Evolutionary conservation across 352 stramenopile species (phyloP).

Genomic region (Pythium dissimile): DNA sequence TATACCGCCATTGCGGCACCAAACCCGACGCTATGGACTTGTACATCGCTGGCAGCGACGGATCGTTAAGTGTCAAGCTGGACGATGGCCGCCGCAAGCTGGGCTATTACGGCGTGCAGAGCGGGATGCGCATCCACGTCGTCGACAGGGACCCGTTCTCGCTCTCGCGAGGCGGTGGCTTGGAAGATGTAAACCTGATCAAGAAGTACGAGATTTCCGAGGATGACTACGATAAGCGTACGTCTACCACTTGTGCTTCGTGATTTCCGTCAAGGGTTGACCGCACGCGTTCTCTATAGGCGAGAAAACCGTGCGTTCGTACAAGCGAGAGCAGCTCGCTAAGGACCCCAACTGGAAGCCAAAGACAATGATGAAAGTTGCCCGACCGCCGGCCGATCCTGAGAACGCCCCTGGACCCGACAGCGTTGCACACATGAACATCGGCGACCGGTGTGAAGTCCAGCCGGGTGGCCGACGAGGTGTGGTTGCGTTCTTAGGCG

Average conservation of each 20-base stretch:
- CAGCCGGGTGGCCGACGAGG: slow-evolving; percentile 93
- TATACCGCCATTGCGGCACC: slow-evolving; percentile 96
- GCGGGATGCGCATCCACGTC: slow-evolving; percentile 94
- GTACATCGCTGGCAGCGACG: slow-evolving; percentile 53
- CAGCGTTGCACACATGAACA: slow-evolving; percentile 76
- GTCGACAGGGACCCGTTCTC: slow-evolving; percentile 97
- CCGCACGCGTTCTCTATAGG: slow-evolving; percentile 26
- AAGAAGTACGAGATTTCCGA: slow-evolving; percentile 99
- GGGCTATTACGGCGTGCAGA: slow-evolving; percentile 89
- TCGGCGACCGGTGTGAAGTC: slow-evolving; percentile 97
- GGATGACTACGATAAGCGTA: slow-evolving; percentile 98
- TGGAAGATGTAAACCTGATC: slow-evolving; percentile 96
- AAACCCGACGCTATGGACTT: slow-evolving; percentile 88
- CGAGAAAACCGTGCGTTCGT: slow-evolving; percentile 97
- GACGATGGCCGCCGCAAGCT: slow-evolving; percentile 84
- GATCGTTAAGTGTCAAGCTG: slow-evolving; percentile 39
- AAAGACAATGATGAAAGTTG: slow-evolving; percentile 63
- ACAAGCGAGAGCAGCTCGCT: slow-evolving; percentile 93
- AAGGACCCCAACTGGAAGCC: slow-evolving; percentile 96
- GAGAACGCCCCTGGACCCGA: slow-evolving; percentile 52
- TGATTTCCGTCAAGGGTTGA: neutral
- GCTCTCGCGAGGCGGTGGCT: slow-evolving; percentile 89
- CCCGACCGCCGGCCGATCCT: slow-evolving; percentile 28
- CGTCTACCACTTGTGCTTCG: slow-evolving; percentile 3
- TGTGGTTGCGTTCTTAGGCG: slow-evolving; percentile 89